Evolutionary conservation across 1,284 basidiomycete genomes (phyloP), one percentile per base, ranked within the genome.

Genomic region (Ustilago xerochloae): DNA sequence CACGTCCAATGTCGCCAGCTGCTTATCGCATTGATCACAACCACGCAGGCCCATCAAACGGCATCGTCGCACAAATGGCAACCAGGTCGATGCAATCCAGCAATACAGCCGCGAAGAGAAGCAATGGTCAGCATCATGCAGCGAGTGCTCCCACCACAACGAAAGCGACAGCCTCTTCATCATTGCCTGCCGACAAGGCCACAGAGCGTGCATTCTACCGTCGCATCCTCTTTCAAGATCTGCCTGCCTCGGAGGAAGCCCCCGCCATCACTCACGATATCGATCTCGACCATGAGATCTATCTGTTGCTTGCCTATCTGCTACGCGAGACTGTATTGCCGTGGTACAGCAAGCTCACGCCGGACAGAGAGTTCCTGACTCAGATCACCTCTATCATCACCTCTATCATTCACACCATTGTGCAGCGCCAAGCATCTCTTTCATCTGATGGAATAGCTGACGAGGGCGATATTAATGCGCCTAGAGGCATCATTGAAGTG

Each of bases 311-410:
- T 2, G 72, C 77, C 16, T 72, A 74, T 24, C 63, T 76, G 1
- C 16, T 79, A 54, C 63, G 76, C 33, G 65, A 66, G 32, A 69
- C 76, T 7, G 70, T 79, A n/a, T 59, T 79, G 32, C 73, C 75
- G 0, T 79, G 77, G 77, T 78, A 75, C 47, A 59, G 63, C 61
- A 70, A 71, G 51, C 46, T 79, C 29, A 78, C 75, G 13, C 75
- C 75, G 3, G 73, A 79, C 28, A 67, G 77, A 20, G 68, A 76
- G 36, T 63, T 79, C 5, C 52, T 78, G 26, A 67, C 57, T 2
- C 73, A 75, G 16, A 48, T 71, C 61, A 63, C 66, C 9, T 45
- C 53, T 6, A 70, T 70, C 52, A 52, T 75, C 35, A 43, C 46
- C 15, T 62, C 59, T 4, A 47, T 75, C 41, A 49, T 75, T 13